phyloP scores from a whole-genome alignment of 2,329 filamentous ascomycete species.

The Macrophomina phaseolina region DNA sequence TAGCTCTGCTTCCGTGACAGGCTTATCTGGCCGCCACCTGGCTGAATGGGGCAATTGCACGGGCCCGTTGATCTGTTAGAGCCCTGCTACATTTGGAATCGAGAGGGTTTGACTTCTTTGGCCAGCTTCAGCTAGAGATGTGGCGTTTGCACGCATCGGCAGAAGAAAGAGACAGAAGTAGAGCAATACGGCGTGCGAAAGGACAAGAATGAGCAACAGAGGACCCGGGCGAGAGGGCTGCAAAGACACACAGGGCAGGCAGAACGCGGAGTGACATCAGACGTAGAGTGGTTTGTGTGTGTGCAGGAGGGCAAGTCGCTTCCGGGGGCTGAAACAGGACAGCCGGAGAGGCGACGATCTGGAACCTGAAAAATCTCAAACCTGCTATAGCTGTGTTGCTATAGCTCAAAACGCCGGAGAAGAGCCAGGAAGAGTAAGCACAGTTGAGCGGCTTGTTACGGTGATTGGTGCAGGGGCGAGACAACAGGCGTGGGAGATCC shows the following conservation, averaged over 20 bases:
- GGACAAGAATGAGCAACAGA: not conserved
- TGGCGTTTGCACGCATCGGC: not conserved
- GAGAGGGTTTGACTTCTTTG: not conserved
- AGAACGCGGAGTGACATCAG: slow-evolving; percentile 22
- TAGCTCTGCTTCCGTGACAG: slow-evolving; percentile 6
- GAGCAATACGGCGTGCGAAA: not conserved
- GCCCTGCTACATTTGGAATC: slow-evolving; percentile 2
- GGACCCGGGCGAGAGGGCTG: no score
- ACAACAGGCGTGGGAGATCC: slow-evolving; percentile 17
- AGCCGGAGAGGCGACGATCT: slow-evolving; percentile 5
- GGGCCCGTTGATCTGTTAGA: slow-evolving; percentile 15
- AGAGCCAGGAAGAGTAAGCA: not conserved
- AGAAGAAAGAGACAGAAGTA: not conserved
- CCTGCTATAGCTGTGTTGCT: slow-evolving; percentile 2
- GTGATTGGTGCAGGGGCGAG: slow-evolving; percentile 17
- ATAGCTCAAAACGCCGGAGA: slow-evolving; percentile 3
- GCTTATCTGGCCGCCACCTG: slow-evolving; percentile 2
- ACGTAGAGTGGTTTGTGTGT: slow-evolving; percentile 20
- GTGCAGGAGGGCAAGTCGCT: slow-evolving; percentile 7
- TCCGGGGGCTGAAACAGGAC: slow-evolving; percentile 19
- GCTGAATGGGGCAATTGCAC: slow-evolving; percentile 14
- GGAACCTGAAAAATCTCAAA: slow-evolving; percentile 16
- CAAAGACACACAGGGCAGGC: not conserved
- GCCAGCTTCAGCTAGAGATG: not conserved
- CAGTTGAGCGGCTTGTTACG: not conserved